These are phyloP conservation scores for Cocos nucifera DNA, from an alignment of 176 grass and related monocot species.

Conservation along the genomic window DNA sequence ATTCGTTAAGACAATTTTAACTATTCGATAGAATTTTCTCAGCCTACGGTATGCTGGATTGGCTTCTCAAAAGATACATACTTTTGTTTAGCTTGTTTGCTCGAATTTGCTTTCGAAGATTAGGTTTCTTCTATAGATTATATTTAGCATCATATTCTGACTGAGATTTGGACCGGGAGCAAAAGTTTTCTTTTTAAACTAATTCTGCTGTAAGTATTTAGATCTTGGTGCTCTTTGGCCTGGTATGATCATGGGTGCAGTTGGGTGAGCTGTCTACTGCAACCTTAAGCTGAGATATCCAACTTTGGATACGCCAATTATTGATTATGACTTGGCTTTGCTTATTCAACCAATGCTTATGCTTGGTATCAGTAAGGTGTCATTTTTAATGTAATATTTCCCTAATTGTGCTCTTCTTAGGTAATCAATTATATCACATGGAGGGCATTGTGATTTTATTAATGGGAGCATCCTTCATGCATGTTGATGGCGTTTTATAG, in stretches of 20 bases:
- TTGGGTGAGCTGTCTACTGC: constrained; percentile 63
- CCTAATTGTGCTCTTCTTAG: constrained; percentile 60
- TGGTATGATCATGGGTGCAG: constrained; percentile 81
- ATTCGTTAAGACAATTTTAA: too few species aligned
- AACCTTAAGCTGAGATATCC: constrained; percentile 75
- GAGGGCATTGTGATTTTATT: not conserved
- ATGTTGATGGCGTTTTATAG: constrained; percentile 18
- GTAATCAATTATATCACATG: constrained; percentile 12
- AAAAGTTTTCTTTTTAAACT: not conserved
- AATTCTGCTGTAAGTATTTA: not conserved
- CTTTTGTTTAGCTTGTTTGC: too few species aligned
- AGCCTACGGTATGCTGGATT: too few species aligned
- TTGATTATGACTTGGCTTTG: constrained; percentile 71
- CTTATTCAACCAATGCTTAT: constrained; percentile 85
- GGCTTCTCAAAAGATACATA: too few species aligned
- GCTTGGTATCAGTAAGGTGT: constrained; percentile 76
- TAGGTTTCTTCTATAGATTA: not conserved
- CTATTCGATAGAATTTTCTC: too few species aligned
- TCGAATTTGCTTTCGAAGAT: too few species aligned
- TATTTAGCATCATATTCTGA: not conserved
- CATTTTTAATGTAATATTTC: constrained; percentile 62
- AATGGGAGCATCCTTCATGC: not conserved
- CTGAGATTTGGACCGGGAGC: too few species aligned
- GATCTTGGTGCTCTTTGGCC: constrained; percentile 5
- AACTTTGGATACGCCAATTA: constrained; percentile 55